A percentile compares a stretch with the other conserved stretches of the same genome.
Evolutionary conservation across 768 basidiomycete species (phyloP).

Genomic region (Kwoniella mangroviensis): DNA sequence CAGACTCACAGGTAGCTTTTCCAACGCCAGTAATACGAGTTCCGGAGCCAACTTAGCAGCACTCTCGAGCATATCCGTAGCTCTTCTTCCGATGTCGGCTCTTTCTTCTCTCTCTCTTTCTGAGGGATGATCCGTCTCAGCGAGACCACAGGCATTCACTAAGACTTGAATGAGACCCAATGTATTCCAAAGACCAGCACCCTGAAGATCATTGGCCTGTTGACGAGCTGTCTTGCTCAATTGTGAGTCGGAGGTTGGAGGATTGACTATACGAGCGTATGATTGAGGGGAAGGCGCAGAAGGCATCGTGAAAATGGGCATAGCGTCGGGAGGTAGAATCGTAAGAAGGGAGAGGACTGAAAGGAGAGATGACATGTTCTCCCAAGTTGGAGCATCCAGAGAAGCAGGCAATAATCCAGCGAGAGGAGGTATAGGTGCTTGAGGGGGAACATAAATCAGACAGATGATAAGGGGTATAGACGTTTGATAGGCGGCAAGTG

Average conservation of each 20-base stretch:
- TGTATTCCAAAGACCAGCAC: slow-evolving; percentile 87
- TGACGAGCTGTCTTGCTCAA: slow-evolving; percentile 71
- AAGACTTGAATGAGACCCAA: slow-evolving; percentile 86
- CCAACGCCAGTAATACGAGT: slow-evolving; percentile 86
- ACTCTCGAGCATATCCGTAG: slow-evolving; percentile 90
- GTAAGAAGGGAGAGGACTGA: slow-evolving; percentile 85
- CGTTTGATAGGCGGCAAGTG: slow-evolving; percentile 83
- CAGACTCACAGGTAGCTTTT: slow-evolving; percentile 80
- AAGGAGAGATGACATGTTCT: slow-evolving; percentile 81
- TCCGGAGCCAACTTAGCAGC: slow-evolving; percentile 93
- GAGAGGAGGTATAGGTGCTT: slow-evolving; percentile 65
- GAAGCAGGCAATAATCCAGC: slow-evolving; percentile 53
- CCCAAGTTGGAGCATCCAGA: slow-evolving; percentile 64
- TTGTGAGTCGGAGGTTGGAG: slow-evolving; percentile 32
- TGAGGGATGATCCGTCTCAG: slow-evolving; percentile 34
- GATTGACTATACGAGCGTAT: slow-evolving; percentile 48
- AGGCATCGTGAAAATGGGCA: slow-evolving; percentile 88
- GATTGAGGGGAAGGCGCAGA: slow-evolving; percentile 36
- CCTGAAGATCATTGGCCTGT: slow-evolving; percentile 85
- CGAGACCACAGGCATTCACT: slow-evolving; percentile 63
- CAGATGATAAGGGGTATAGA: slow-evolving; percentile 87
- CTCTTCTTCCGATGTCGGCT: slow-evolving; percentile 71
- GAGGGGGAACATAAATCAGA: slow-evolving; percentile 79
- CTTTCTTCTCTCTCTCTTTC: slow-evolving; percentile 64
- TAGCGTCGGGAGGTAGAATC: slow-evolving; percentile 84